These are phyloP conservation scores for Diutina neorugosa DNA, from an alignment of 1,139 yeast species.

Conservation along the genomic window DNA sequence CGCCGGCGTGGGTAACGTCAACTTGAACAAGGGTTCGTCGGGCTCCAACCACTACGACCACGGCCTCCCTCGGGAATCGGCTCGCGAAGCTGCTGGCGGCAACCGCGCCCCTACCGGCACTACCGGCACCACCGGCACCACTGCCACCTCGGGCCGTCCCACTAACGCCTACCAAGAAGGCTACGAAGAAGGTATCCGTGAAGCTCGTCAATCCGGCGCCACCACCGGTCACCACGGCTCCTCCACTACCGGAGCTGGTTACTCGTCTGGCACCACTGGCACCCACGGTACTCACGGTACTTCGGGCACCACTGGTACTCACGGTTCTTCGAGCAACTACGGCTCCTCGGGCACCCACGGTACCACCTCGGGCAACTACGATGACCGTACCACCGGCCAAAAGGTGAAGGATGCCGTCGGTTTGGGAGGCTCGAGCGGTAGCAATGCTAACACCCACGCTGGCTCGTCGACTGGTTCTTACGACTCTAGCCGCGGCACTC, in stretches of 20 bases:
- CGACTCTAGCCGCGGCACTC: neutral
- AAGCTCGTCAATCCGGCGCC: neutral
- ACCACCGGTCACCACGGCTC: neutral
- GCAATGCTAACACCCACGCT: neutral
- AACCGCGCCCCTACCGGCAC: neutral
- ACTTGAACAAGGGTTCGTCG: neutral
- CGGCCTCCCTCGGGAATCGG: neutral
- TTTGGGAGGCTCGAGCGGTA: neutral
- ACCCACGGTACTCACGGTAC: no score
- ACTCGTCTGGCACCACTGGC: neutral
- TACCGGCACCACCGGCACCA: neutral
- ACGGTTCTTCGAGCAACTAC: neutral
- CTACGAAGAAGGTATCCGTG: neutral
- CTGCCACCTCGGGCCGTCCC: neutral
- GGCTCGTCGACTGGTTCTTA: neutral
- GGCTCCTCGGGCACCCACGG: neutral
- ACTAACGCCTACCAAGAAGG: neutral
- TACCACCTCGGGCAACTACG: neutral
- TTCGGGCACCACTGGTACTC: neutral
- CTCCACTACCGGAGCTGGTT: neutral
- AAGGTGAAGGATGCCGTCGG: neutral
- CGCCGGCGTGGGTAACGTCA: neutral
- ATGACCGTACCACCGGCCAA: neutral
- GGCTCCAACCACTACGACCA: neutral
- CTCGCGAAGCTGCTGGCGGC: neutral